These are phyloP conservation scores for Lipomyces spencermartinsiae DNA, from an alignment of 805 yeast genomes.

Conservation along the genomic window DNA sequence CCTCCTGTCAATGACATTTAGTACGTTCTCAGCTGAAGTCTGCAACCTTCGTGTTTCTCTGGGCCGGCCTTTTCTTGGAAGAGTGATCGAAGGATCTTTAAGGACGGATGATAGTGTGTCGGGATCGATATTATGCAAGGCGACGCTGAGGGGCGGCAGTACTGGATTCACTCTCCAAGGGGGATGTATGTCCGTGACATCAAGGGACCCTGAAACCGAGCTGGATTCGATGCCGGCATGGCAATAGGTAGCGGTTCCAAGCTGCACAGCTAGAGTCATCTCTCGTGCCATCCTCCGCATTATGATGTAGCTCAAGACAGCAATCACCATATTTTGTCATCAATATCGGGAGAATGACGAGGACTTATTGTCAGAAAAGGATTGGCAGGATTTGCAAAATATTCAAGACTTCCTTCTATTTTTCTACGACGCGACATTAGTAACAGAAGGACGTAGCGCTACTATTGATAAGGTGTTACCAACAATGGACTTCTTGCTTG, in stretches of 20 bases:
- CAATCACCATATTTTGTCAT: not conserved
- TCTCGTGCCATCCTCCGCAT: not conserved
- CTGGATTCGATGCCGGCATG: conserved; percentile 3
- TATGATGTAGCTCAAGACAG: not conserved
- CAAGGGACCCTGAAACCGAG: not conserved
- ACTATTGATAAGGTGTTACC: not conserved
- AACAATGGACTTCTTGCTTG: not conserved
- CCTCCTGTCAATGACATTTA: not conserved
- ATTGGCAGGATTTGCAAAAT: not conserved
- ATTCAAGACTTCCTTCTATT: not conserved
- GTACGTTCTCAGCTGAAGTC: not conserved
- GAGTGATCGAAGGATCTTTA: not conserved
- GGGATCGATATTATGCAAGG: not conserved
- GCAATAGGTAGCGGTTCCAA: not conserved
- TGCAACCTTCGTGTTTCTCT: not conserved
- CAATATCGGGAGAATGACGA: not conserved
- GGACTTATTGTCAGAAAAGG: not conserved
- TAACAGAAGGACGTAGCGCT: not conserved
- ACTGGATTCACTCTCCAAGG: not conserved
- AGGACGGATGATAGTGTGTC: not conserved
- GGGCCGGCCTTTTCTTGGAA: not conserved
- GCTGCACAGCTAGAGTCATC: not conserved
- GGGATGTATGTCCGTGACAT: not conserved
- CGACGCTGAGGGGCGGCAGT: not conserved
- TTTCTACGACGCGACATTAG: not conserved